Evolutionary conservation across 345 rosid genomes (phyloP).

Genomic region (Capsella bursapastoris): DNA sequence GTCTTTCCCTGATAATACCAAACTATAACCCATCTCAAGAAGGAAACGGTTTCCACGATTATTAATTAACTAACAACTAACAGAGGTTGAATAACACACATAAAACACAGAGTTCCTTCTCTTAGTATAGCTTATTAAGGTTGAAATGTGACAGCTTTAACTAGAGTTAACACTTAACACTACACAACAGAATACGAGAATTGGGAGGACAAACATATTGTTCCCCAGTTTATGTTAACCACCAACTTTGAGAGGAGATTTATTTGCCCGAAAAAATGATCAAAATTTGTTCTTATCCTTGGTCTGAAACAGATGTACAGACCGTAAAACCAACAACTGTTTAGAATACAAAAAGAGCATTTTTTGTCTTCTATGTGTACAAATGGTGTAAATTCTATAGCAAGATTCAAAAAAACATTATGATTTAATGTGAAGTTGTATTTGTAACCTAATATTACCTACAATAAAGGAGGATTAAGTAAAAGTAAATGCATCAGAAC

Average conservation of each 20-base stretch:
- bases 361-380: slow-evolving; percentile 2
- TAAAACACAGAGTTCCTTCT: background rate
- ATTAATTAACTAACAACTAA: slow-evolving; percentile 1
- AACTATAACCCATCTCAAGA: slow-evolving; percentile 27
- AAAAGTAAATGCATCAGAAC: slow-evolving; percentile 36
- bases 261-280: background rate
- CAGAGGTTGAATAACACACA: background rate
- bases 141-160: slow-evolving; percentile 4
- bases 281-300: background rate
- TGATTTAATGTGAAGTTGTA: slow-evolving; percentile 28
- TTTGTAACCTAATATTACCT: slow-evolving; percentile 29
- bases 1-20: slow-evolving; percentile 5
- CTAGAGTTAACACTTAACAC: slow-evolving; percentile 22
- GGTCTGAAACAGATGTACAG: slow-evolving; percentile 22
- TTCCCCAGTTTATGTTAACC: slow-evolving; percentile 14
- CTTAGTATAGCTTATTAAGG: background rate
- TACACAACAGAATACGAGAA: slow-evolving; percentile 7
- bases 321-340: slow-evolving; percentile 12
- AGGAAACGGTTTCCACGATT: slow-evolving; percentile 10
- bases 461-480: slow-evolving; percentile 33
- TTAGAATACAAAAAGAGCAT: background rate
- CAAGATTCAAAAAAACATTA: slow-evolving; percentile 12
- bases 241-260: background rate
- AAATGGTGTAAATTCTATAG: background rate
- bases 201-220: slow-evolving; percentile 7